A percentile compares a stretch with the other conserved stretches of the same genome.
Conservation (phyloP, 768 basidiomycete species). For the Suillus plorans region DNA sequence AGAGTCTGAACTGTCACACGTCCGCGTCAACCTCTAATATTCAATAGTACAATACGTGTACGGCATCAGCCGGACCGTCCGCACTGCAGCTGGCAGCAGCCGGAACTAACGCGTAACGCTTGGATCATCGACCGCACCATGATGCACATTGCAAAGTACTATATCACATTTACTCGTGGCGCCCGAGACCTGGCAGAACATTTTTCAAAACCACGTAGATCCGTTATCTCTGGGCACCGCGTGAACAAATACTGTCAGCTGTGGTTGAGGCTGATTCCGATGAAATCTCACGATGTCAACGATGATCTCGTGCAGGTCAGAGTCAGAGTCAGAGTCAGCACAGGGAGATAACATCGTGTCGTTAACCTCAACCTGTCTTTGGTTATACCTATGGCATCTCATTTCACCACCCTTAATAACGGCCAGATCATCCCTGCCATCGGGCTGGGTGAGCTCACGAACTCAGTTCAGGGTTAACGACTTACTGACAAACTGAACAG, state of each 20-base stretch:
- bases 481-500: constrained; percentile 33
- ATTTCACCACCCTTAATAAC: constrained; percentile 61
- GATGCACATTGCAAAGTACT: neutral
- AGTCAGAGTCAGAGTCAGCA: neutral
- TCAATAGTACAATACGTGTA: too few relatives aligned
- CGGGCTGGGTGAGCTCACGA: constrained; percentile 49
- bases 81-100: too few relatives aligned
- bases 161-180: neutral
- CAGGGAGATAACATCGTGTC: neutral
- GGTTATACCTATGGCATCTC: constrained; percentile 34
- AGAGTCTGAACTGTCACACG: too few relatives aligned
- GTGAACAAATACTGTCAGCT: neutral
- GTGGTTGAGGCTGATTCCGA: neutral
- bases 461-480: neutral
- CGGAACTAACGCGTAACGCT: too few relatives aligned
- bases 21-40: too few relatives aligned
- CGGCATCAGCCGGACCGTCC: too few relatives aligned
- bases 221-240: neutral
- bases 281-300: neutral
- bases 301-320: neutral
- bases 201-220: neutral
- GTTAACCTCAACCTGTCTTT: neutral
- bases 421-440: constrained; percentile 54
- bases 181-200: neutral
- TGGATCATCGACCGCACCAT: too few relatives aligned